A percentile compares a stretch with the other conserved stretches of the same genome.
phyloP scores from a whole-genome alignment of 1,139 yeast genomes.

The Debaryomyces psychrophilus region DNA sequence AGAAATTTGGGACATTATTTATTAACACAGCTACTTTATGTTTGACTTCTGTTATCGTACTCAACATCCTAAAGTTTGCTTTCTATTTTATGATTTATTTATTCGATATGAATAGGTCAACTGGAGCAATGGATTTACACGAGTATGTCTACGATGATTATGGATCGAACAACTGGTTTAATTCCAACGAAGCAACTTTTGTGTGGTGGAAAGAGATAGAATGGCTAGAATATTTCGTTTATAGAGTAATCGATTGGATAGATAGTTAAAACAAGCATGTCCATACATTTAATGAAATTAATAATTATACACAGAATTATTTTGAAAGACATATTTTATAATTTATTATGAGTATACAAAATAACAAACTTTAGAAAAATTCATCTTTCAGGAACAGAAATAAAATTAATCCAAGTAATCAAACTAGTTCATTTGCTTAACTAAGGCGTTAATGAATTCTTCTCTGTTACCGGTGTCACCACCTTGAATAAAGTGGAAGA shows the following conservation, averaged over 20 bases:
- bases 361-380: conserved; percentile 6
- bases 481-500: conserved; percentile 99
- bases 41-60: conserved; percentile 25
- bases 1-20: conserved; percentile 23
- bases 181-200: conserved; percentile 17
- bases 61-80: conserved; percentile 21
- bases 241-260: conserved; percentile 26
- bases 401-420: conserved; percentile 2
- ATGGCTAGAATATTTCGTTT: conserved; percentile 36
- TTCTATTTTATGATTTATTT: conserved; percentile 20
- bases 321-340: conserved; percentile 3
- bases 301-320: conserved; percentile 12
- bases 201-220: conserved; percentile 41
- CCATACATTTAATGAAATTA: conserved; percentile 6
- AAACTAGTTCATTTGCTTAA: conserved; percentile 89
- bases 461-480: conserved; percentile 99
- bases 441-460: conserved; percentile 95
- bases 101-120: not conserved
- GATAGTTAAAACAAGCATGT: conserved; percentile 5
- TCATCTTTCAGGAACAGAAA: conserved; percentile 5
- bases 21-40: conserved; percentile 28
- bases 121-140: not conserved
- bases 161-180: conserved; percentile 15
- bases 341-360: conserved; percentile 10
- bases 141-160: conserved; percentile 30